Evolutionary conservation across 257 asterid genomes (phyloP).

Genomic region (Fraxinus americana): DNA sequence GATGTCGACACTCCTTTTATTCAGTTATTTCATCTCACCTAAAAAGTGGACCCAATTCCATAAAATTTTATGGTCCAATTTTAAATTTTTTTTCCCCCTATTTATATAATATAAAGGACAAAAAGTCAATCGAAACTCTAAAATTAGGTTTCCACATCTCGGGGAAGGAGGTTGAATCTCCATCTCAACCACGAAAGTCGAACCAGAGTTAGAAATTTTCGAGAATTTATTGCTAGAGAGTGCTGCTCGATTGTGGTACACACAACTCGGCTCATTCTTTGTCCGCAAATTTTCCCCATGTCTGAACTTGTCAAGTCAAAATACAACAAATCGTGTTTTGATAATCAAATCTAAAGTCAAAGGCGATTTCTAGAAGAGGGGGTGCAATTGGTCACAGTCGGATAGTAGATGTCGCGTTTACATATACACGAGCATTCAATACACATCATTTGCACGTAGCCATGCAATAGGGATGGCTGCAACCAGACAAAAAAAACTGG

Average conservation of each 20-base stretch:
- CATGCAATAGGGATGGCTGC: slow-evolving; percentile 21
- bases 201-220: not conserved
- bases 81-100: not conserved
- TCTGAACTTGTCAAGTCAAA: slow-evolving; percentile 13
- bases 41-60: slow-evolving; percentile 28
- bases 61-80: not conserved
- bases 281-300: too few relatives aligned
- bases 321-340: not conserved
- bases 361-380: slow-evolving; percentile 8
- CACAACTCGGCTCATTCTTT: too few relatives aligned
- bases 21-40: slow-evolving; percentile 16
- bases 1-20: slow-evolving; percentile 34
- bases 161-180: not conserved
- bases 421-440: not conserved
- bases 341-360: slow-evolving; percentile 12
- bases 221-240: too few relatives aligned
- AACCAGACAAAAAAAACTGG: too few relatives aligned
- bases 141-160: not conserved
- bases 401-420: slow-evolving; percentile 18
- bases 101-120: not conserved
- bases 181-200: not conserved
- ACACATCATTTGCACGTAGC: slow-evolving; percentile 14
- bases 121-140: not conserved
- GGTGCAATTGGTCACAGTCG: slow-evolving; percentile 1
- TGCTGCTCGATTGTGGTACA: too few relatives aligned